A percentile compares a stretch with the other conserved stretches of the same genome.
Evolutionary conservation across 768 basidiomycete species (phyloP).

Genomic region (Agaricus sinodeliciosus): DNA sequence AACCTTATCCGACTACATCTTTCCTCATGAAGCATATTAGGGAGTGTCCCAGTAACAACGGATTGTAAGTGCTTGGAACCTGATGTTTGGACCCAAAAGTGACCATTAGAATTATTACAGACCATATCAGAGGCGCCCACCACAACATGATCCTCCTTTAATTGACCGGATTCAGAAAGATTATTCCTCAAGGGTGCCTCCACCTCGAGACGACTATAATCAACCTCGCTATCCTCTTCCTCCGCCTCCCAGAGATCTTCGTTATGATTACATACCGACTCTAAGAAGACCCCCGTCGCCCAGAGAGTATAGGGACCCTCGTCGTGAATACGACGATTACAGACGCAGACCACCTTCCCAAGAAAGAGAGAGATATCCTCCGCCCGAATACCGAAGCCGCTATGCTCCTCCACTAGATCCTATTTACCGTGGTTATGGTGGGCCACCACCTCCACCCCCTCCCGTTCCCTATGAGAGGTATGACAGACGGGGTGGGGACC

Average conservation of each 20-base stretch:
- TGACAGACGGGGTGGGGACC: conserved; percentile 45
- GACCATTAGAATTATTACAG: conserved; percentile 8
- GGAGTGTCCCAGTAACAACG: conserved; percentile 61
- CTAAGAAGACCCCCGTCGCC: conserved; percentile 55
- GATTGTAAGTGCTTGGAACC: conserved; percentile 36
- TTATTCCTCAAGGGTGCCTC: conserved; percentile 33
- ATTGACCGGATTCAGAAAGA: conserved; percentile 60
- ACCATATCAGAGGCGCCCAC: conserved; percentile 32
- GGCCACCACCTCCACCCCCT: conserved; percentile 40
- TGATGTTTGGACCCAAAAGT: background rate
- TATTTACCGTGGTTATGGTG: conserved; percentile 43
- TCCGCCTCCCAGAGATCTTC: conserved; percentile 37
- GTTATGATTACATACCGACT: conserved; percentile 52
- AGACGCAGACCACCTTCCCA: conserved; percentile 38
- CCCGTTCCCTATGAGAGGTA: conserved; percentile 55
- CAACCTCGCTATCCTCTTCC: conserved; percentile 29
- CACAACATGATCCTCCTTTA: conserved; percentile 40
- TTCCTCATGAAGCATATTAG: conserved; percentile 26
- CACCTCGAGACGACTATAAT: conserved; percentile 52
- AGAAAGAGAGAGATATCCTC: conserved; percentile 48
- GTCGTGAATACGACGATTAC: conserved; percentile 69
- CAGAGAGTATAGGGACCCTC: conserved; percentile 58
- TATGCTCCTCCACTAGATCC: conserved; percentile 48
- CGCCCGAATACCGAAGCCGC: conserved; percentile 50
- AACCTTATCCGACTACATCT: background rate